Conservation (phyloP, 2,329 filamentous ascomycete genomes). For the Exophiala oligosperma region DNA sequence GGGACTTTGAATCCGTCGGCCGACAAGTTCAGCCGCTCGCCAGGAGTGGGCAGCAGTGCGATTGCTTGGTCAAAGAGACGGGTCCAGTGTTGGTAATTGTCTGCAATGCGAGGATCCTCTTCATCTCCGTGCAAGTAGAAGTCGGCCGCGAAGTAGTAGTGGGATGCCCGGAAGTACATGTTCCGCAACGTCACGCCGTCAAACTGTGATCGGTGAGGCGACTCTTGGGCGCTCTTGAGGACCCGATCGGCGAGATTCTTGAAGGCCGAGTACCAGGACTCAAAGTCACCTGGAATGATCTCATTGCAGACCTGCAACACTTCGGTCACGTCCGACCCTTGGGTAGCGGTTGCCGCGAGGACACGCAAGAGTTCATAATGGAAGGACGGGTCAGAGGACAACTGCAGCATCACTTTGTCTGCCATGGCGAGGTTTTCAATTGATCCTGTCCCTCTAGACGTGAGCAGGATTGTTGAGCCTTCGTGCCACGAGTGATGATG, state of each 20-base stretch:
- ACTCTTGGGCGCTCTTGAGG: neutral
- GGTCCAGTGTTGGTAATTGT: conserved; percentile 39
- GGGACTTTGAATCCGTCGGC: conserved; percentile 38
- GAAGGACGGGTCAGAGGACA: neutral
- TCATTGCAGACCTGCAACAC: neutral
- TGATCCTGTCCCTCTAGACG: no score
- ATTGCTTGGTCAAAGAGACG: conserved; percentile 43
- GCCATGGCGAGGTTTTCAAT: no score
- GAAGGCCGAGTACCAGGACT: neutral
- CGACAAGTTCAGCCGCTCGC: conserved; percentile 36
- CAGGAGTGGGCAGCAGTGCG: conserved; percentile 37
- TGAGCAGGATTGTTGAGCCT: no score
- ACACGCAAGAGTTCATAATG: neutral
- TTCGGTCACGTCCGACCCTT: neutral
- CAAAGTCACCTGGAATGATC: neutral
- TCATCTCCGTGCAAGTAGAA: conserved; percentile 46
- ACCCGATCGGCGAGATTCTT: neutral
- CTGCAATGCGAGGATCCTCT: conserved; percentile 42
- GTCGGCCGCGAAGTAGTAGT: conserved; percentile 46
- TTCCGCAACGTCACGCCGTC: neutral
- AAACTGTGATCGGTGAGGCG: neutral
- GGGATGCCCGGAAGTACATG: conserved; percentile 40
- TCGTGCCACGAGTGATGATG: no score
- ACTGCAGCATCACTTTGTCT: neutral
- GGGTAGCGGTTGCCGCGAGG: neutral